Evolutionary conservation across 2,329 filamentous ascomycete genomes (phyloP).

Genomic region (Paramyrothecium sp.): DNA sequence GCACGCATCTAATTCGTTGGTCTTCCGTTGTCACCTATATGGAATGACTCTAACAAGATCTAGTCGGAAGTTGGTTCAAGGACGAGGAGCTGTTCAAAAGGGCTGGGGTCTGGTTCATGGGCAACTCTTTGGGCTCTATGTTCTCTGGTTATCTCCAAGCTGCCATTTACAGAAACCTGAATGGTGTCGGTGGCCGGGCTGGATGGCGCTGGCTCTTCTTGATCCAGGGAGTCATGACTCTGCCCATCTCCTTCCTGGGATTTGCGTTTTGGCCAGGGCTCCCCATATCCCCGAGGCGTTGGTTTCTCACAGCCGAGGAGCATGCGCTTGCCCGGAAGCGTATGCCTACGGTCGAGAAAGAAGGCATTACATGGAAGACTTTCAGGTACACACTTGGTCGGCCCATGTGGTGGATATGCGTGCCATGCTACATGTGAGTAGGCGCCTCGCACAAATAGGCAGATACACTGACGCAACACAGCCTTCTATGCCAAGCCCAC

Average conservation of each 20-base stretch:
- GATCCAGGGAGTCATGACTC: constrained; percentile 30
- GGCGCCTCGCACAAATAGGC: background rate
- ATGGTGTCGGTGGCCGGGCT: constrained; percentile 39
- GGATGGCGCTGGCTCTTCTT: constrained; percentile 42
- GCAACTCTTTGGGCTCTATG: constrained; percentile 21
- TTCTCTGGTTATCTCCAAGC: constrained; percentile 25
- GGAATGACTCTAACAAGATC: background rate
- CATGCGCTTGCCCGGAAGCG: constrained; percentile 17
- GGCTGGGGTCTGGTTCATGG: constrained; percentile 46
- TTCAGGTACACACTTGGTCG: constrained; percentile 20
- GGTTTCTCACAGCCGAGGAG: constrained; percentile 19
- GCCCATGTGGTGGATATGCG: constrained; percentile 22
- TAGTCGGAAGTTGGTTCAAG: constrained; percentile 16
- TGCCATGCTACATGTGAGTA: constrained; percentile 18
- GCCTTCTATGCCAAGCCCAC: constrained; percentile 16
- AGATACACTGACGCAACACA: constrained; percentile 14
- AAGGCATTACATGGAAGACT: constrained; percentile 20
- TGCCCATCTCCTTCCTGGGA: constrained; percentile 24
- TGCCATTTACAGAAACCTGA: constrained; percentile 33
- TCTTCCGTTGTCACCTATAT: background rate
- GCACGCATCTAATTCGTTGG: constrained; percentile 25
- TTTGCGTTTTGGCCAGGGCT: constrained; percentile 23
- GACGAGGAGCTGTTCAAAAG: constrained; percentile 41
- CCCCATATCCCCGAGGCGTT: constrained; percentile 18
- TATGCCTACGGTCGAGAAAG: constrained; percentile 16